Base-by-base conservation (phyloP, 2,329 filamentous ascomycete species). In the Cladosporium oxysporum region DNA sequence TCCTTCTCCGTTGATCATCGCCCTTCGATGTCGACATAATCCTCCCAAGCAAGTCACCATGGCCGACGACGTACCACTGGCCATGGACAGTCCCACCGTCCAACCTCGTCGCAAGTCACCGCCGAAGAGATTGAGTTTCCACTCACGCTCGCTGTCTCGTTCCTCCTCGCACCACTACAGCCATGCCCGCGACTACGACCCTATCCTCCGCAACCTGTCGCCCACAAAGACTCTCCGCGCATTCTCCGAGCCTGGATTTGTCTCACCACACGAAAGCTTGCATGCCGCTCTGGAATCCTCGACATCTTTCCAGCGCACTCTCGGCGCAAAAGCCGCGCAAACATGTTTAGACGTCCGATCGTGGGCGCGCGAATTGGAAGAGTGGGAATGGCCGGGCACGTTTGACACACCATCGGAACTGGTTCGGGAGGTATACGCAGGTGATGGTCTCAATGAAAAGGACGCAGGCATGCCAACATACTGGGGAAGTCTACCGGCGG, bases 341-440 rank as follows among this genome's bases (percentile, higher is more conserved):
- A 88, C 90, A 18, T 90, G 90, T 14, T 87, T 89, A 71, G 88
- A 86, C 69, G 87, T 95, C 68, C 85, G 89, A 76, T 84, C 87
- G 73, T 95, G 91, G 91, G 83, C 91, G 29, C 82, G 86, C n/a
- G 91, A 95, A 80, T 82, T 95, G 47, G 81, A 84, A 66, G 76
- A 80, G 66, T 90, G 87, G 87, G 75, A 78, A 23, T 90, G 87
- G 87, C 79, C 83, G 0, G 82, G 81, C 68, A 79, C 75, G 16
- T 83, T 83, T 65, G 80, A 82, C 66, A 74, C 66, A 69, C 70
- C 66, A 69, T 70, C 18, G 21, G 41, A 23, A 28, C 35, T 16
- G 53, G 21, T 8, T n/a, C n/a, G 7, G 7, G 26, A 26, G n/a
- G 21, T 12, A 58, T n/a, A 23, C 12, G 26, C 29, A 29, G 14